Conservation (phyloP, 805 yeast species). For the Hanseniaspora pseudoguilliermondii region DNA sequence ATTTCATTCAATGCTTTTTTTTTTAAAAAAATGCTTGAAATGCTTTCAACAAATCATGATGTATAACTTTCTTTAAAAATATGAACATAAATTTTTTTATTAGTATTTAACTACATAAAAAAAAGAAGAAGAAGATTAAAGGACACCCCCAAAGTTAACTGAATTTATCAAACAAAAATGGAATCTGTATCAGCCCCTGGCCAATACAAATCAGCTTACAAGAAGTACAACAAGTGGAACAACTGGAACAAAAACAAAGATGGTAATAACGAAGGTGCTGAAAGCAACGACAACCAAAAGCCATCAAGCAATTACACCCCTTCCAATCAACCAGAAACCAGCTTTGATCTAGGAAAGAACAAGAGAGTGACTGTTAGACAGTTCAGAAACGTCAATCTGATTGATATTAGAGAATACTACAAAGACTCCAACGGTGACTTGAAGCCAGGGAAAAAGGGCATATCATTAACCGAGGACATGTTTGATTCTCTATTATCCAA, state of each 20-base stretch:
- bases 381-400: conserved; percentile 51
- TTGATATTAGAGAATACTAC: conserved; percentile 80
- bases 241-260: conserved; percentile 12
- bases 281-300: conserved; percentile 9
- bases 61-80: too few species aligned
- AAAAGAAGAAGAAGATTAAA: too few species aligned
- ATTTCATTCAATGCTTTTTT: too few species aligned
- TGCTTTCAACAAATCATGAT: too few species aligned
- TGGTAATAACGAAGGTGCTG: conserved; percentile 1
- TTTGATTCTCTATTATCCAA: conserved; percentile 28
- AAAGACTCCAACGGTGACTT: conserved; percentile 45
- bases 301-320: conserved; percentile 13
- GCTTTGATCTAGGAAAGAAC: conserved; percentile 39
- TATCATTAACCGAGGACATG: conserved; percentile 28
- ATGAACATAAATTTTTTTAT: too few species aligned
- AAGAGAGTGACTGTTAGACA: conserved; percentile 63
- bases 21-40: too few species aligned
- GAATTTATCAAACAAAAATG: neutral
- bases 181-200: conserved; percentile 12
- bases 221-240: conserved; percentile 9
- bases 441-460: conserved; percentile 69
- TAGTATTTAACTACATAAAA: too few species aligned
- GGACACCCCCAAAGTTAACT: too few species aligned
- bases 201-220: conserved; percentile 11
- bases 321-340: conserved; percentile 20